Percentiles rank a stretch among this genome's conserved stretches.
phyloP scores from a whole-genome alignment of 352 stramenopile species.

The Globisporangium orthogonon region DNA sequence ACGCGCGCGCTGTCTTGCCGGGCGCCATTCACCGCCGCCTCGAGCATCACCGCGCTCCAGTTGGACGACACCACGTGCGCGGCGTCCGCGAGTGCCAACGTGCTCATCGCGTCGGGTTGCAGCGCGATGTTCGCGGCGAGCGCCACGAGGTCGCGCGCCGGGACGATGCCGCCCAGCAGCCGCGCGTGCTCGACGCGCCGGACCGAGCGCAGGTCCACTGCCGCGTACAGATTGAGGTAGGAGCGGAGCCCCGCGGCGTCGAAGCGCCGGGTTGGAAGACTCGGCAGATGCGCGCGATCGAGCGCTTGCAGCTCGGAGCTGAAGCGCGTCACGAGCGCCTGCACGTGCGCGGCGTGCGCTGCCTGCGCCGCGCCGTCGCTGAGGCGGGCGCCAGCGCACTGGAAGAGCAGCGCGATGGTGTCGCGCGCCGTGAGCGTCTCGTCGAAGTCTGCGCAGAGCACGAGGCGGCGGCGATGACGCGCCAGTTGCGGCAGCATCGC shows the following conservation, averaged over 20 bases:
- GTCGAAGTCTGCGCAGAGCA: conserved; percentile 71
- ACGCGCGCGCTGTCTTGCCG: background rate
- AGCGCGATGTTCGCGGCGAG: conserved; percentile 17
- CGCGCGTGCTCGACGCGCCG: conserved; percentile 28
- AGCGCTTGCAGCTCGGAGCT: conserved; percentile 18
- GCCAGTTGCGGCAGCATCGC: background rate
- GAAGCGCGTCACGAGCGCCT: conserved; percentile 33
- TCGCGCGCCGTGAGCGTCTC: conserved; percentile 57
- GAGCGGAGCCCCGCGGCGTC: conserved; percentile 21
- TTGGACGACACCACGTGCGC: conserved; percentile 57
- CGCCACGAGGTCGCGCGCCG: conserved; percentile 6
- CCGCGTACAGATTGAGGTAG: conserved; percentile 41
- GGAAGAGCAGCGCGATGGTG: conserved; percentile 53
- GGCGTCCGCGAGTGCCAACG: conserved; percentile 14
- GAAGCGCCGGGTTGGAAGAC: conserved; percentile 13
- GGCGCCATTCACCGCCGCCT: conserved; percentile 14
- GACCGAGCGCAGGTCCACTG: conserved; percentile 40
- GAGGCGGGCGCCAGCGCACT: conserved; percentile 13
- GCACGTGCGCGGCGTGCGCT: conserved; percentile 15
- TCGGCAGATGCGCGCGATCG: background rate
- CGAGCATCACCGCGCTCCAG: conserved; percentile 53
- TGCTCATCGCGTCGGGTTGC: conserved; percentile 22
- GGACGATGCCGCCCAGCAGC: conserved; percentile 30
- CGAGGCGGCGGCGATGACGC: conserved; percentile 6
- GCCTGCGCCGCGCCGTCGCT: background rate